Evolutionary conservation across 2,329 filamentous ascomycete species (phyloP), one percentile per base, ranked within the genome.

Genomic region (Spiromastix sp.): DNA sequence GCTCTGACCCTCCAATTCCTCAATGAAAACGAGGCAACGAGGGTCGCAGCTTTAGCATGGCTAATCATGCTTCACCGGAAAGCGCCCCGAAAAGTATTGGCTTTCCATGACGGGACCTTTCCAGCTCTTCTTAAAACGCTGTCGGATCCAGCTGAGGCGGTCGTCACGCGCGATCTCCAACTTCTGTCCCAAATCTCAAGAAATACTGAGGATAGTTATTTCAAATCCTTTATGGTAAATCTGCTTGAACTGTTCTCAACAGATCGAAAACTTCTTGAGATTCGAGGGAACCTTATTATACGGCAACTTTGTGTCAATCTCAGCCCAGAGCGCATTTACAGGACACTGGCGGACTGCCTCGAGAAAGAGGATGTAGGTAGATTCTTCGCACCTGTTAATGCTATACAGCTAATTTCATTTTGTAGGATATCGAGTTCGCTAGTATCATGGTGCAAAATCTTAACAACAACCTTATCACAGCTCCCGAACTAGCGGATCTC

Each of bases 361-460:
- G 91, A 96, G 58, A 93, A 87, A 53, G 91, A 98, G 57, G 91
- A 96, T 46, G 66, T 64, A 26, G 32, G 55, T 45, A n/a, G 32
- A 10, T 12, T 18, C 22, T 12, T 8, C 2, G 11, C 10, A 27
- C 18, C 17, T 21, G 17, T 10, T 36, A 16, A 33, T 24, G 25
- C 12, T 17, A 20, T 9, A 38, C 8, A 30, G 32, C 40, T 48
- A 34, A 48, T 27, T 20, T 19, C 2, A 10, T 22, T 15, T 21
- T 30, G 21, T 20, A 72, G 61, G 91, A 98, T 55, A 77, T 98
- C 27, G 93, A 98, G 56, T 98, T 98, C 60, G 89, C 91, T 11
- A 95, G 89, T 55, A 96, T 98, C 49, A 98, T 98, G 91, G 86
- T 98, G 19, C 91, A 98, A 57, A 96, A 96, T 51, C 70, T 98